These are phyloP conservation scores for Tetratostichococcus sp. DNA, from an alignment of 139 green algal genomes.

Conservation along the genomic window DNA sequence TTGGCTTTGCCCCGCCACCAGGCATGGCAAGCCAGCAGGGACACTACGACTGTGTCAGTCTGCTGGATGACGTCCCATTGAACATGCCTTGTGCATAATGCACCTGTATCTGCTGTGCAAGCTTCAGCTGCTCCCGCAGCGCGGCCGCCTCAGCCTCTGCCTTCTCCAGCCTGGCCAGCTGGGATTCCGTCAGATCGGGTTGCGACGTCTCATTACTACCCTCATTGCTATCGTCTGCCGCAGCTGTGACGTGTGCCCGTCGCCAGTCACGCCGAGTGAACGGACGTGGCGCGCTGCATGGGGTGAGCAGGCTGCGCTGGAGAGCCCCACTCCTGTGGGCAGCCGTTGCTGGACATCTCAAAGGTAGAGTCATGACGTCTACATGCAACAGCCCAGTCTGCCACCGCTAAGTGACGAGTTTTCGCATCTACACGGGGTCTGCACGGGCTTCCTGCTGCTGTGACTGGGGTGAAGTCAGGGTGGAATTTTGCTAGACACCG, in stretches of 20 bases:
- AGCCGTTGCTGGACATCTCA: too few relatives aligned
- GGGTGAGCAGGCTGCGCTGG: neutral
- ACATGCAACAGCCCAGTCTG: too few relatives aligned
- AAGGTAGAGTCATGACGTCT: too few relatives aligned
- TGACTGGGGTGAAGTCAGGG: too few relatives aligned
- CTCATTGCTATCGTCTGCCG: neutral
- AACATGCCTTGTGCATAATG: neutral
- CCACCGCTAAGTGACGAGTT: too few relatives aligned
- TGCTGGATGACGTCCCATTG: neutral
- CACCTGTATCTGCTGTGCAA: constrained; percentile 2
- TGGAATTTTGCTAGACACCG: too few relatives aligned
- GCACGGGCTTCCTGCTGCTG: too few relatives aligned
- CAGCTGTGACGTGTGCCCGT: neutral
- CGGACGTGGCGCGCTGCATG: neutral
- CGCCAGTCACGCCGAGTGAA: neutral
- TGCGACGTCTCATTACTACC: neutral
- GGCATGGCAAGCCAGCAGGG: too few relatives aligned
- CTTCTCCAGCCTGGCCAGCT: constrained; percentile 6
- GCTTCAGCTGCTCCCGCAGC: constrained; percentile 12
- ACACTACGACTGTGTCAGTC: too few relatives aligned
- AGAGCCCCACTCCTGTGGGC: too few relatives aligned
- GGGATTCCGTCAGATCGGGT: constrained; percentile 3
- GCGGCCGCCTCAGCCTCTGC: constrained; percentile 14
- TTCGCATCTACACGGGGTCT: too few relatives aligned
- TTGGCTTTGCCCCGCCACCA: too few relatives aligned